Evolutionary conservation across 768 basidiomycete genomes (phyloP), one percentile per base, ranked within the genome.

Genomic region (Fistulinella prunicolor): DNA sequence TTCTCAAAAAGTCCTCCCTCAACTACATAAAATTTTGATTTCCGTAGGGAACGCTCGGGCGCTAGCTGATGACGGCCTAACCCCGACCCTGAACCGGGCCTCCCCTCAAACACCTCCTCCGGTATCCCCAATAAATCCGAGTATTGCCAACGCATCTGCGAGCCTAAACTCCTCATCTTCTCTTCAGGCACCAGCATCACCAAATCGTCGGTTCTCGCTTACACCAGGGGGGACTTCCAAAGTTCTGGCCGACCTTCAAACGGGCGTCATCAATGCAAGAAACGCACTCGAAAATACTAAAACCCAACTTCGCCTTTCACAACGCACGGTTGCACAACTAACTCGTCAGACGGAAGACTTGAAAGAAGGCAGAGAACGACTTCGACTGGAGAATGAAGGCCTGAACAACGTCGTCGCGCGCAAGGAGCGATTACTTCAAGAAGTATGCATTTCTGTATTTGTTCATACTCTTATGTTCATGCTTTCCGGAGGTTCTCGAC

Each of bases 241-340:
- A 60, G 92, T 94, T 21, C 73, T 94, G 46, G 88, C 88, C 2
- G 89, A 92, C 65, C 76, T 94, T 19, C 92, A 94, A 64, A 78
- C 85, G 0, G 91, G 89, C 42, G 87, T 93, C 7, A 73, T 84
- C 37, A 84, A 85, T 54, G 86, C 89, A 23, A 77, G 83, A 41
- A 85, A 82, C 51, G 89, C 89, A 42, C 72, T 94, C 48, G 92
- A 94, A 65, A 90, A 91, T 61, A 90, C 92, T 10, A 88, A 89
- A 61, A 71, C 79, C 17, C 92, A 94, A 63, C 72, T 94, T 38
- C 69, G 92, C 50, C 64, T 91, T 35, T 86, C 86, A 9, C 91
- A 94, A 63, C 73, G 90, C 49, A 84, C 81, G 40, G 92, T 93
- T 10, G 89, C 89, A 23, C 85, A 88, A 63, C 67, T 93, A 36